Conservation (phyloP, 176 grass and related monocot species). For the Echinochloa phyllopogon region DNA sequence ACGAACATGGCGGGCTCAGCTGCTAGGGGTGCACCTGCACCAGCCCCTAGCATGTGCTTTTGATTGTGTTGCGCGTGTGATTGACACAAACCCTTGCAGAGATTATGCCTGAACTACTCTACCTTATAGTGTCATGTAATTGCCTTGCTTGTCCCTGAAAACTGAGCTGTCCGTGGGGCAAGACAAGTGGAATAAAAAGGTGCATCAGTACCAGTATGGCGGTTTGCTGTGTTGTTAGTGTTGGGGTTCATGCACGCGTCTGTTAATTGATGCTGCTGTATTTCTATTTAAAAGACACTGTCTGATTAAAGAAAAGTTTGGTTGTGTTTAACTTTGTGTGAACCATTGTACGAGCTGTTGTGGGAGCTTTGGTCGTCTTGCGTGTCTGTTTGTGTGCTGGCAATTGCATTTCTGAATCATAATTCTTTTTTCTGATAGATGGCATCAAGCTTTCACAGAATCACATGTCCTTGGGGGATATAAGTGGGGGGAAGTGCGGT, state of each 20-base stretch:
- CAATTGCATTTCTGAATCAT: not conserved
- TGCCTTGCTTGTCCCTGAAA: slow-evolving; percentile 6
- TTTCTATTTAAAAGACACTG: slow-evolving; percentile 22
- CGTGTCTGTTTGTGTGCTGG: not conserved
- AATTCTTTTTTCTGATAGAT: not conserved
- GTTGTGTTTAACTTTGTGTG: not conserved
- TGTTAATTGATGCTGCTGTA: slow-evolving; percentile 38
- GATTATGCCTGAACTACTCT: not conserved
- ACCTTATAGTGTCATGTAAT: slow-evolving; percentile 42
- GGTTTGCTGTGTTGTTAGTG: not conserved
- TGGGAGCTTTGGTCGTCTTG: not conserved
- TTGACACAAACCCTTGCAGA: not conserved
- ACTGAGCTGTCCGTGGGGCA: not conserved
- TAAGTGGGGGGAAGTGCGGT: not conserved
- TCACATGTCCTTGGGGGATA: not conserved
- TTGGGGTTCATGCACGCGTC: not conserved
- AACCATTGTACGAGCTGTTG: not conserved
- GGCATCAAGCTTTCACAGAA: not conserved
- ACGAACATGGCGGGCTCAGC: slow-evolving; percentile 38
- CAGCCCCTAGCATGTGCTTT: slow-evolving; percentile 64
- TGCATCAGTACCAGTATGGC: slow-evolving; percentile 2
- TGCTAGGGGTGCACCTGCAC: slow-evolving; percentile 15
- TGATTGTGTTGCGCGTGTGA: slow-evolving; percentile 24
- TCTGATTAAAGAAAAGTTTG: slow-evolving; percentile 22
- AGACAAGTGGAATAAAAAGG: slow-evolving; percentile 48